Base-by-base conservation (phyloP, 257 asterid genomes). In the Petrea volubilis region DNA sequence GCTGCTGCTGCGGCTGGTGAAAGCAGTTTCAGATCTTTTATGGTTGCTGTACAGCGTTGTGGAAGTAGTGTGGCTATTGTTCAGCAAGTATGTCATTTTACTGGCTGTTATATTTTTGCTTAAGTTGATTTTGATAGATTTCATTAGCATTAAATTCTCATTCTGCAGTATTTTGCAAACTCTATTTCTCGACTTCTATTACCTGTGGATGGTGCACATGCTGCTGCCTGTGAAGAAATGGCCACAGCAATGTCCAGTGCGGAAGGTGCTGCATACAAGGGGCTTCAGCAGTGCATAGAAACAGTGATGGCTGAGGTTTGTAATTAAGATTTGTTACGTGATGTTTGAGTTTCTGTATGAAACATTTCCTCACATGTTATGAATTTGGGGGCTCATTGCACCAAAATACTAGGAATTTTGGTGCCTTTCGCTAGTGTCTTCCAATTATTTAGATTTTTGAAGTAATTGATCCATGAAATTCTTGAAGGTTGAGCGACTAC, bases 1-100 rank as follows among this genome's bases (percentile, higher is more conserved):
- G 96, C 99, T 60, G 97, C 98, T 57, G 98, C 99, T 55, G 98
- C 98, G 60, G 99, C 99, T 77, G 98, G 99, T 52, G 98, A 95
- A 86, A 92, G 91, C 80, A 90, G 99, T 80, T 92, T 95, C 88
- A 87, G 88, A 80, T 87, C 99, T 64, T 95, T 95, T 81, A 92
- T 92, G 99, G 98, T 92, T 75, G 88, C 98, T 80, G 97, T 92
- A 62, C 99, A 95, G 87, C 95, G 93, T 0, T 90, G 99, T 83
- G 98, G 97, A 78, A 95, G 99, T 82, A 90, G 99, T 78, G 98
- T 95, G 84, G 99, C 98, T 77, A 95, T 90, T 77, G 96, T 92
- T 74, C 98, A 92, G 88, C 99, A 95, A 86, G 98, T 95, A 85
- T 61, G 91, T 70, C 50, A 44, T 46, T 64, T 79, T 64, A 18